Percentiles rank a stretch among this genome's conserved stretches.
Conservation (phyloP, 2,329 filamentous ascomycete genomes). For the Elsinoe batatas region DNA sequence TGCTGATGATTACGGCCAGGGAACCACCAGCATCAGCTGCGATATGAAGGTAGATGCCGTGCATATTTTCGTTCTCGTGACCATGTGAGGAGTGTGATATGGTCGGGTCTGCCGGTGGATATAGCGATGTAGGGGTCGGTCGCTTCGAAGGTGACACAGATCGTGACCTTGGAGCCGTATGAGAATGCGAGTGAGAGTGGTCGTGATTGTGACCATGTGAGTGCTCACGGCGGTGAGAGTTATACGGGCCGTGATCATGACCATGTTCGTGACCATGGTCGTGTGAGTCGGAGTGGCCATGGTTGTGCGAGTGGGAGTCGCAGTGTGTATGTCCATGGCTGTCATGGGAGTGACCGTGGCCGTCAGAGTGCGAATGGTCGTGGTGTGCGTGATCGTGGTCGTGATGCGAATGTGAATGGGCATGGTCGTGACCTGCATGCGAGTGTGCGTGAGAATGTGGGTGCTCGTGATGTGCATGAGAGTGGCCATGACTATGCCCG, state of each 20-base stretch:
- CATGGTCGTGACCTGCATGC: constrained; percentile 29
- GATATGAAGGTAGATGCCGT: constrained; percentile 92
- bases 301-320: constrained; percentile 27
- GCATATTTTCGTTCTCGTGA: constrained; percentile 96
- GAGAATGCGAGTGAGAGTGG: constrained; percentile 18
- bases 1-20: constrained; percentile 87
- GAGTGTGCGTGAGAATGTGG: constrained; percentile 26
- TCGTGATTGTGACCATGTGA: constrained; percentile 18
- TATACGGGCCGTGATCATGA: constrained; percentile 37
- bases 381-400: constrained; percentile 28
- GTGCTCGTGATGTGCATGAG: constrained; percentile 22
- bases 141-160: constrained; percentile 1
- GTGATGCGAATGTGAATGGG: constrained; percentile 18
- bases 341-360: constrained; percentile 36
- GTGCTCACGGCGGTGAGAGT: constrained; percentile 27
- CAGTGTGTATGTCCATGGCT: constrained; percentile 29
- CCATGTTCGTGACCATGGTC: constrained; percentile 51
- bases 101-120: constrained; percentile 4
- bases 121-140: constrained; percentile 15
- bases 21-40: constrained; percentile 91
- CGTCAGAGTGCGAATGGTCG: constrained; percentile 29
- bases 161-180: neutral
- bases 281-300: constrained; percentile 30
- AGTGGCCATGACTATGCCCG: constrained; percentile 50
- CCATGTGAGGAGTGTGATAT: constrained; percentile 29